Conservation (phyloP, 2,329 filamentous ascomycete genomes). For the Sclerotinia minor region DNA sequence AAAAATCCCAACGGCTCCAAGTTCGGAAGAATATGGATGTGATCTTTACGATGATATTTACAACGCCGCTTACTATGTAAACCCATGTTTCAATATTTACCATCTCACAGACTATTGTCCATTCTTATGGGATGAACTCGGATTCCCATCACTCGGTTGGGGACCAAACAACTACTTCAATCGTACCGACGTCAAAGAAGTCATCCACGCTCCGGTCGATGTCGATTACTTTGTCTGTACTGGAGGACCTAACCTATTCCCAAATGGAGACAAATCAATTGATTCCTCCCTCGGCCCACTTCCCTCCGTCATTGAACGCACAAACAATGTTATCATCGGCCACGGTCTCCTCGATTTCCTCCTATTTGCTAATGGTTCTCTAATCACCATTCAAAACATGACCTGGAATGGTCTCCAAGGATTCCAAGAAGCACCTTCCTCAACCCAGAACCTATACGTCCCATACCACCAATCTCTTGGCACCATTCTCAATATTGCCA, state of each 20-base stretch:
- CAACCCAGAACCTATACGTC: conserved; percentile 35
- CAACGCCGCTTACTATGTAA: conserved; percentile 52
- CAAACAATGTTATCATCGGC: conserved; percentile 60
- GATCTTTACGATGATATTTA: conserved; percentile 46
- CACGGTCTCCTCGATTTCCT: conserved; percentile 64
- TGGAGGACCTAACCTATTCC: conserved; percentile 47
- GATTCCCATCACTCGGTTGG: conserved; percentile 50
- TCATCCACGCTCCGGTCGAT: conserved; percentile 56
- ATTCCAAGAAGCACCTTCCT: conserved; percentile 49
- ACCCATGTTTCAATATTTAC: conserved; percentile 65
- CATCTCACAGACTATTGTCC: conserved; percentile 54
- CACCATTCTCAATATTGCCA: conserved; percentile 44
- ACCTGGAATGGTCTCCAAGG: conserved; percentile 67
- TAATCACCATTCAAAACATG: conserved; percentile 70
- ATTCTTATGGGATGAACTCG: conserved; percentile 37
- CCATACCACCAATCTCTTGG: conserved; percentile 53
- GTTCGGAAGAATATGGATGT: conserved; percentile 30
- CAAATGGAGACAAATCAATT: conserved; percentile 49
- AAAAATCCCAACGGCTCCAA: conserved; percentile 48
- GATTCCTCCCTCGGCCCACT: conserved; percentile 54
- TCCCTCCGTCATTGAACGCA: conserved; percentile 60
- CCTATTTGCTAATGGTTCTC: conserved; percentile 61
- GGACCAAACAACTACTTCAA: conserved; percentile 63
- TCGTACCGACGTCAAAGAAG: conserved; percentile 58
- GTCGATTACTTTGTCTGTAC: conserved; percentile 55